phyloP scores from a whole-genome alignment of 257 asterid species.

The Nicotiana noctiflora region DNA sequence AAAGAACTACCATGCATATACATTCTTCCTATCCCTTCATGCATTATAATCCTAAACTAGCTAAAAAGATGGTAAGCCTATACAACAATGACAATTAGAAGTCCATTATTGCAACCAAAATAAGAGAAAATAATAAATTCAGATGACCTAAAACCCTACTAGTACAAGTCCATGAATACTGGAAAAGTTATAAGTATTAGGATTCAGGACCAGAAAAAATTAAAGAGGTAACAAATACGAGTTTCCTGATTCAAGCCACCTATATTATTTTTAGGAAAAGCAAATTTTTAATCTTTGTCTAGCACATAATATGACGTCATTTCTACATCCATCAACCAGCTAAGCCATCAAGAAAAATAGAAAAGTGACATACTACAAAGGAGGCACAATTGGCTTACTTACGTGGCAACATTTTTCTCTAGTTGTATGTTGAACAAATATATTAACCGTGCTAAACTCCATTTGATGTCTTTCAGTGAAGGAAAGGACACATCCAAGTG shows the following conservation, averaged over 20 bases:
- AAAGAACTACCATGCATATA: background rate
- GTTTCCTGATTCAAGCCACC: background rate
- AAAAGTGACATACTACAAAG: background rate
- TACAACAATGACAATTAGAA: background rate
- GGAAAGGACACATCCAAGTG: conserved; percentile 11
- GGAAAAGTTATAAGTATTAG: background rate
- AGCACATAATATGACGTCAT: background rate
- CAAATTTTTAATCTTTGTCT: background rate
- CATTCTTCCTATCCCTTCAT: background rate
- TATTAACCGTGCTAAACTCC: too few relatives aligned
- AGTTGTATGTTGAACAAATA: too few relatives aligned
- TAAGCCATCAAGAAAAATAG: background rate
- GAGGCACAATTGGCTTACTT: conserved; percentile 29
- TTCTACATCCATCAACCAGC: background rate
- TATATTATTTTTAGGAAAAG: background rate
- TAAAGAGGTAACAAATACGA: background rate
- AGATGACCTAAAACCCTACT: background rate
- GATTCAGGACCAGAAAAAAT: background rate
- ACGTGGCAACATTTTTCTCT: background rate
- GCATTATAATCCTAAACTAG: background rate
- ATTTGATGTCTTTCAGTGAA: background rate
- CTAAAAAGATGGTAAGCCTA: conserved; percentile 2
- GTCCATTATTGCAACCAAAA: background rate
- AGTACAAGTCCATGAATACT: background rate
- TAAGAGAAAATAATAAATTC: background rate